Evolutionary conservation across 495 filamentous ascomycete genomes (phyloP).

Genomic region (Annulohypoxylon bovei): DNA sequence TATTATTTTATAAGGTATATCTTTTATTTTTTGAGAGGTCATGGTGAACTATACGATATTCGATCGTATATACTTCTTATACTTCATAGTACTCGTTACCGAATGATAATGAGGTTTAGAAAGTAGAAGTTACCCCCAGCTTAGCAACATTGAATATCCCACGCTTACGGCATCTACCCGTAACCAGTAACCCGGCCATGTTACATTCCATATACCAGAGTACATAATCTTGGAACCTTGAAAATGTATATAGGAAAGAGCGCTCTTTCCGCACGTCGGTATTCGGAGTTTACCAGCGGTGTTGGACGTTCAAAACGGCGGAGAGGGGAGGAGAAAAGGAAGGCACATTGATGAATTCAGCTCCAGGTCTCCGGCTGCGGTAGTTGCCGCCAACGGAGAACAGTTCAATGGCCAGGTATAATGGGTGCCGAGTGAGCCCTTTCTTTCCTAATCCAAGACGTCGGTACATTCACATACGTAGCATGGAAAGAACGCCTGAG

Average conservation of each 20-base stretch:
- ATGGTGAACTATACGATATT: constrained; percentile 4
- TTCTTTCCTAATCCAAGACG: neutral
- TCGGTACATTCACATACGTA: neutral
- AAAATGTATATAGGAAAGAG: constrained; percentile 11
- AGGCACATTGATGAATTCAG: constrained; percentile 6
- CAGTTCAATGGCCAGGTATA: constrained; percentile 6
- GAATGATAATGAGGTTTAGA: neutral
- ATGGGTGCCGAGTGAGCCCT: neutral
- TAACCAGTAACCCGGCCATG: constrained; percentile 13
- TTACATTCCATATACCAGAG: constrained; percentile 6
- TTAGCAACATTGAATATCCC: constrained; percentile 10
- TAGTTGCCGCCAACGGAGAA: constrained; percentile 28
- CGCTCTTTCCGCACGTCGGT: constrained; percentile 36
- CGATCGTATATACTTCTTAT: neutral
- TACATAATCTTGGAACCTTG: neutral
- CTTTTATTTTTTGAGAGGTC: neutral
- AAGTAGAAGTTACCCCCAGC: neutral
- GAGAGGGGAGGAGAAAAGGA: constrained; percentile 17
- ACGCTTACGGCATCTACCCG: constrained; percentile 28
- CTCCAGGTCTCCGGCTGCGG: constrained; percentile 13
- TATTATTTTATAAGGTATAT: neutral
- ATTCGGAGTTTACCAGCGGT: constrained; percentile 36
- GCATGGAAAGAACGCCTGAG: neutral
- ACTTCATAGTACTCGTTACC: constrained; percentile 4
- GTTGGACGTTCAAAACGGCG: constrained; percentile 16